These are phyloP conservation scores for Tetrapisispora taiwanensis DNA, from an alignment of 805 yeast genomes.

Conservation along the genomic window DNA sequence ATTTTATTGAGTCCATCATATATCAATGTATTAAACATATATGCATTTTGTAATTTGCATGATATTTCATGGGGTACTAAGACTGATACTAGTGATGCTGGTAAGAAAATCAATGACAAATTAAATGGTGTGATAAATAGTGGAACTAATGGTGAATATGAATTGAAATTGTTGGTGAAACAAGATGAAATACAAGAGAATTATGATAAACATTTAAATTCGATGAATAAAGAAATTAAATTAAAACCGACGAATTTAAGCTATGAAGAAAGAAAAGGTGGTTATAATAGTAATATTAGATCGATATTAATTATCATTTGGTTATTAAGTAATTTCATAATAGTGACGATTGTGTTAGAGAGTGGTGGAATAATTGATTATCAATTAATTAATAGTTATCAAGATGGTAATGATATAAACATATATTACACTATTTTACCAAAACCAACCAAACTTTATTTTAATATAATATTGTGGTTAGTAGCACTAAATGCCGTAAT, in stretches of 20 bases:
- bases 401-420: slow-evolving; percentile 3
- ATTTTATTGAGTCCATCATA: slow-evolving; percentile 78
- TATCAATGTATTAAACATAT: slow-evolving; percentile 82
- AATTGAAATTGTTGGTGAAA: slow-evolving; percentile 65
- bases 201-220: slow-evolving; percentile 53
- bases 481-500: slow-evolving; percentile 85
- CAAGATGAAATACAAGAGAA: slow-evolving; percentile 64
- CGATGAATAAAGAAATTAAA: no score
- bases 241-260: no score
- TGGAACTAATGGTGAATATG: slow-evolving; percentile 51
- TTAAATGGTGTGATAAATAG: slow-evolving; percentile 82
- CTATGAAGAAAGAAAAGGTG: slow-evolving; percentile 50
- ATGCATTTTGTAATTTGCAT: slow-evolving; percentile 92
- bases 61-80: slow-evolving; percentile 98
- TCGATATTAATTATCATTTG: slow-evolving; percentile 81
- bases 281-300: slow-evolving; percentile 84
- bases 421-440: slow-evolving; percentile 12
- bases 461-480: slow-evolving; percentile 81
- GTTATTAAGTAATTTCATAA: slow-evolving; percentile 76
- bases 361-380: slow-evolving; percentile 62
- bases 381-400: slow-evolving; percentile 12
- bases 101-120: slow-evolving; percentile 45
- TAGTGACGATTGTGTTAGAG: slow-evolving; percentile 74
- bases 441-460: slow-evolving; percentile 49
- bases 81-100: slow-evolving; percentile 32